A percentile compares a stretch with the other conserved stretches of the same genome.
Evolutionary conservation across 2,329 filamentous ascomycete genomes (phyloP).

Genomic region (Truncatella angustata): DNA sequence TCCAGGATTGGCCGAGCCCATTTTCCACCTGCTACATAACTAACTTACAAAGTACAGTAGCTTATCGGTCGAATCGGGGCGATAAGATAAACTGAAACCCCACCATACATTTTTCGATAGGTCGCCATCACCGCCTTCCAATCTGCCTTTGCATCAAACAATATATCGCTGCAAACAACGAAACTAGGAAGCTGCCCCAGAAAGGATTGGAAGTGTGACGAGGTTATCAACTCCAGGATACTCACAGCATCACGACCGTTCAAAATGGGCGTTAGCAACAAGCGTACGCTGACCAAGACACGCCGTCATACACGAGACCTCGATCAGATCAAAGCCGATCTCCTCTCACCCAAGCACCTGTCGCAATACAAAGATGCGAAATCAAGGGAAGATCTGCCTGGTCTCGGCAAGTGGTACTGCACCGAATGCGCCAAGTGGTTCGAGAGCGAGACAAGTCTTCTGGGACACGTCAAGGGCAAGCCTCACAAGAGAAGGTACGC

Average conservation of each 20-base stretch:
- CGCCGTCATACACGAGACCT: slow-evolving; percentile 76
- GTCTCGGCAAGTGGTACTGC: slow-evolving; percentile 83
- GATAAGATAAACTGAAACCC: too few species aligned
- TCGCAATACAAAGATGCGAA: slow-evolving; percentile 76
- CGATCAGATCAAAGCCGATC: slow-evolving; percentile 86
- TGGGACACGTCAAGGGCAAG: slow-evolving; percentile 79
- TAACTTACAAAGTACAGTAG: too few species aligned
- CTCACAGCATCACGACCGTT: background rate
- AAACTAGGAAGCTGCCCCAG: too few species aligned
- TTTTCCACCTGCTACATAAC: too few species aligned
- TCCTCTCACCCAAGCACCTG: slow-evolving; percentile 77
- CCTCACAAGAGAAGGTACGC: slow-evolving; percentile 84
- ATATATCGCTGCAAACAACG: too few species aligned
- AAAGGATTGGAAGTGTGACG: too few species aligned
- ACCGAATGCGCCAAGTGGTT: slow-evolving; percentile 96
- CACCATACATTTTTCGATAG: too few species aligned
- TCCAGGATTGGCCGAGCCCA: too few species aligned
- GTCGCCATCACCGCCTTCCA: too few species aligned
- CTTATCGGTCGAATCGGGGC: too few species aligned
- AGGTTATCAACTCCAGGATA: background rate
- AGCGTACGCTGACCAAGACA: slow-evolving; percentile 70
- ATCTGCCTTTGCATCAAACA: too few species aligned
- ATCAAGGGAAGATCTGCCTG: slow-evolving; percentile 81
- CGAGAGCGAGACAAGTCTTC: slow-evolving; percentile 76
- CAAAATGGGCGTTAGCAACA: slow-evolving; percentile 67